Base-by-base conservation (phyloP, 129 eudicot genomes). In the Escallonia herrerae region DNA sequence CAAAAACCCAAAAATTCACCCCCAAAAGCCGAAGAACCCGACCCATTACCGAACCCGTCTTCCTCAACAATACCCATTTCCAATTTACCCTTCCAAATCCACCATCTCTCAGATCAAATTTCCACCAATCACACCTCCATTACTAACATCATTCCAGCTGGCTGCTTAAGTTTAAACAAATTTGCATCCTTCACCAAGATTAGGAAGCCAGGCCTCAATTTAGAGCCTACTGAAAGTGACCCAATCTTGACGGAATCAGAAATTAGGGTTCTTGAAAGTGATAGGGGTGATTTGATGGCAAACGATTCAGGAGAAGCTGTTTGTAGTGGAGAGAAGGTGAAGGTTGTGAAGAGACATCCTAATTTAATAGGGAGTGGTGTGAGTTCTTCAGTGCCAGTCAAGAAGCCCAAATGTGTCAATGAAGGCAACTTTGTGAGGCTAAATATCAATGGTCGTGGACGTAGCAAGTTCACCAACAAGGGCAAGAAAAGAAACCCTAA, bases 401-500 rank as follows among this genome's bases (percentile, higher is more conserved):
- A 68, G 69, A 86, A 66, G 77, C 76, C 81, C 7, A 93, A 79
- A 67, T 5, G 56, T 53, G 73, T 50, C 4, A 72, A 39, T 63
- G 95, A 93, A 65, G 99, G 99, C 39, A 93, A 93, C 52, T 93
- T 93, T 63, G 99, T 93, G 81, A 93, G 80, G 66, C 74, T 93
- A 43, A 93, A 86, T 62, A 89, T 93, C 53, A 93, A 93, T 71
- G 99, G 99, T 15, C 76, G 80, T 56, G 96, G 96, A 54, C 74
- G 83, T 47, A 87, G 77, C 43, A 86, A 72, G 66, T 93, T 81
- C 62, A 70, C 46, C 10, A 76, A 45, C 56, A 94, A 80, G 84
- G 70, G 53, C 14, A 94, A 78, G 38, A 74, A 75, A 48, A 82
- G 67, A 73, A 79, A 80, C 53, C 64, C 60, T 15, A 77, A 83